Evolutionary conservation across 139 green algal genomes (phyloP), one percentile per base, ranked within the genome.

Genomic region (Chlorella sp.): DNA sequence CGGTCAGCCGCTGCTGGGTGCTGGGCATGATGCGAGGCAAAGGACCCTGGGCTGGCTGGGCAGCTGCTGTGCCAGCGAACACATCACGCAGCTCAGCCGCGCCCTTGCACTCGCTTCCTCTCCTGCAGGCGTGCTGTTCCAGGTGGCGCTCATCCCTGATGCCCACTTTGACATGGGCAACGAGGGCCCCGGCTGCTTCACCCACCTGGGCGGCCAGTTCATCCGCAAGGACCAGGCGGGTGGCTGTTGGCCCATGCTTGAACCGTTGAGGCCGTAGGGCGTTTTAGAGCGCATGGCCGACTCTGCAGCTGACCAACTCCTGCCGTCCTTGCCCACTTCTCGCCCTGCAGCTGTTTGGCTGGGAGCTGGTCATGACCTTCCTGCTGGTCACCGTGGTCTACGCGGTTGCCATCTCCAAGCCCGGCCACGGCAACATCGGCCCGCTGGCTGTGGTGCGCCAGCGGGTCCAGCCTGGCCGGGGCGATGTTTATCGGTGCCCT

Each of bases 301-400:
- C n/a, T n/a, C 51, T 60, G 51, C 51, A 11, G 9, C 51, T 11
- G 13, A 60, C 14, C 16, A 16, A 60, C 16, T 2, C 24, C 51
- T 60, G 11, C 51, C 51, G 2, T 11, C 11, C 51, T 24, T 24
- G 51, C 14, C 51, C 51, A 60, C 51, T 60, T 11, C 51, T 16
- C 51, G n/a, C 14, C 13, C 51, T 24, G 51, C 51, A 60, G 82
- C 90, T 95, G 69, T 95, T 94, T 60, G 91, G 93, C 44, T 96
- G 93, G 93, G 79, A 84, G 79, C 79, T 84, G 62, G 79, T 84
- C 19, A 84, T 84, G 88, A 93, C 90, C 24, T 93, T 91, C 43
- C 41, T 88, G 73, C 87, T 93, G 56, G 87, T 91, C 20, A 83
- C 90, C 51, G 91, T 89, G 13, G 93, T 96, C 48, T 95, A 94